Evolutionary conservation across 1,139 yeast genomes (phyloP), one percentile per base, ranked within the genome.

Genomic region (Debaryomyces sp.): DNA sequence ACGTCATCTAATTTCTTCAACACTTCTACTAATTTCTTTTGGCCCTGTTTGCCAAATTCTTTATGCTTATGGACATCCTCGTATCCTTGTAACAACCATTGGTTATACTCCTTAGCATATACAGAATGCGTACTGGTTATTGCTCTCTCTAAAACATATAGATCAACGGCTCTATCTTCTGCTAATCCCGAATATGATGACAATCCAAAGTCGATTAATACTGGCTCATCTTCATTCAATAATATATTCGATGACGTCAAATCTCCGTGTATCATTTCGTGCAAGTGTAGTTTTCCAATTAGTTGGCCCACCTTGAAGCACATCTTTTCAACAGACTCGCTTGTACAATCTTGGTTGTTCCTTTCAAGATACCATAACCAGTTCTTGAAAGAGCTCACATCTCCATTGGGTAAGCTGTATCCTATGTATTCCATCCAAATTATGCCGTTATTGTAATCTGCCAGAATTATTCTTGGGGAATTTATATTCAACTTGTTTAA

Each of bases 81-180:
- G 62, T 92, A 94, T 0, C 97, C 97, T 46, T 82, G 78, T 55
- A 92, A 70, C 9, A 92, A 62, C 91, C 95, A 86, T 40, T 70
- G 64, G 57, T 82, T 85, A 64, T 91, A 90, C 39, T 66, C 60
- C 1, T 77, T 80, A 4, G 96, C 78, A 60, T 80, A 81, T 5
- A 78, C 77, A 0, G 99, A 94, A 64, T 95, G 99, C 0, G 99
- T 95, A 56, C 96, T 89, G 35, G 81, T 70, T 18, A 95, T 80
- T 1, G 99, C 99, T 58, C 98, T 76, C 65, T 95, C 99, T 53
- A 95, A 71, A 8, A 95, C 98, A 61, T 94, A 95, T 51, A 95
- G 67, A 65, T 95, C 99, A 13, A 95, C 99, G 2, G 99, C 98
- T 64, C 90, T 91, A 63, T 94, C 98, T 60, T 95, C 99, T 0